Percentiles rank a stretch among this genome's conserved stretches.
Conservation (phyloP, 345 rosid genomes). For the Melaleuca quinquenervia region DNA sequence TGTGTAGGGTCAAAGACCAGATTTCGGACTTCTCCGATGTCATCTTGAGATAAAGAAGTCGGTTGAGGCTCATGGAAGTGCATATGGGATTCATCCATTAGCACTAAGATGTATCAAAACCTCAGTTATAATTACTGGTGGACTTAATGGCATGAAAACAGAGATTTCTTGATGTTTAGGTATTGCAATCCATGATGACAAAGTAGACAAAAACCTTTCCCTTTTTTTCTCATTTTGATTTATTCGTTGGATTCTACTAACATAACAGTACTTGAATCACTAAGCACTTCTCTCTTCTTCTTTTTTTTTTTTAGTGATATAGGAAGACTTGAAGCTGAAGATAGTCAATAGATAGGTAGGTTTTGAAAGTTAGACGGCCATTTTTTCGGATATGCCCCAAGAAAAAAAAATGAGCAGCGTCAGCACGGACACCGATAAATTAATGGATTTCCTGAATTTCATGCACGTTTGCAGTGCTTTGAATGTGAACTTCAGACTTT, state of each 20-base stretch:
- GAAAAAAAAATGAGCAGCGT: no score
- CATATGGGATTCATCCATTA: background rate
- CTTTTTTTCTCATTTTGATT: background rate
- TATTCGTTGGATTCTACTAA: background rate
- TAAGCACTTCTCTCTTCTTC: no score
- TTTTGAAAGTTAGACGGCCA: background rate
- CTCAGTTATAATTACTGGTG: background rate
- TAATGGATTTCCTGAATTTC: background rate
- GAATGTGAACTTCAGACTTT: background rate
- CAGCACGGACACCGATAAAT: background rate
- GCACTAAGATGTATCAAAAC: background rate
- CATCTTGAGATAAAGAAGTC: background rate
- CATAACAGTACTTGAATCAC: no score
- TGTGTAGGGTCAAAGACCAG: background rate
- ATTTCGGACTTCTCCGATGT: background rate
- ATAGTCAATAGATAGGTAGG: background rate
- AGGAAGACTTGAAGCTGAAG: background rate
- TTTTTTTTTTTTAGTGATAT: no score
- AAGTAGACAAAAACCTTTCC: background rate
- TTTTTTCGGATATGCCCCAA: background rate
- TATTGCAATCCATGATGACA: background rate
- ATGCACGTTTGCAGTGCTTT: background rate
- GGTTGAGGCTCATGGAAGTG: background rate
- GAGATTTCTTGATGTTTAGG: background rate
- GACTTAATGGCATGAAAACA: background rate